Evolutionary conservation across 768 basidiomycete genomes (phyloP).

Genomic region (Boletellus sp.): DNA sequence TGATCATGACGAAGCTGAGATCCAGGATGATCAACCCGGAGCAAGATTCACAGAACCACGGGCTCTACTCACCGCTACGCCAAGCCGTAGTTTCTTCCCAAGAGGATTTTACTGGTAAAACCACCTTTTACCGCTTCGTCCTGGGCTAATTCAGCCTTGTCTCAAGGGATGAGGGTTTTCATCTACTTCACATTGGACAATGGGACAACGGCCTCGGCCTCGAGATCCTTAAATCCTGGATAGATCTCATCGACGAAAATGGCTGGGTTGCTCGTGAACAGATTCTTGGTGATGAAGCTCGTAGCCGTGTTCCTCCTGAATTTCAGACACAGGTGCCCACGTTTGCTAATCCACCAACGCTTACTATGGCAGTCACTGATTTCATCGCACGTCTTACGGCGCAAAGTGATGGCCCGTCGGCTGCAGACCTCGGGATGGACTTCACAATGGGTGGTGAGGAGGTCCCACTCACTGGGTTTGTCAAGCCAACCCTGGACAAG

Average conservation of each 20-base stretch:
- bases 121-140: background rate
- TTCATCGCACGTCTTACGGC: constrained; percentile 74
- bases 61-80: constrained; percentile 84
- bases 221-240: constrained; percentile 88
- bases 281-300: constrained; percentile 93
- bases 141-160: constrained; percentile 1
- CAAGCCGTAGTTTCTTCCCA: constrained; percentile 95
- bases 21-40: constrained; percentile 41
- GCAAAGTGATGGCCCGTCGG: constrained; percentile 44
- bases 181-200: constrained; percentile 83
- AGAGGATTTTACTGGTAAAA: constrained; percentile 92
- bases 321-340: constrained; percentile 93
- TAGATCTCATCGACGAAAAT: constrained; percentile 84
- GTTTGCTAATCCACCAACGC: constrained; percentile 93
- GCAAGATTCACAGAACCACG: constrained; percentile 69
- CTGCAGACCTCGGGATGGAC: constrained; percentile 65
- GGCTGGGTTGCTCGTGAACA: constrained; percentile 98
- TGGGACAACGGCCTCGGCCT: constrained; percentile 93
- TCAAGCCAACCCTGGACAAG: constrained; percentile 30
- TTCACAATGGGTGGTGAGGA: constrained; percentile 51
- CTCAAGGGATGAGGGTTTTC: constrained; percentile 94
- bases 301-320: constrained; percentile 88
- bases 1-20: constrained; percentile 37
- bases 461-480: constrained; percentile 39
- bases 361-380: constrained; percentile 89